phyloP scores from a whole-genome alignment of 805 yeast genomes.

The Candida corydali region DNA sequence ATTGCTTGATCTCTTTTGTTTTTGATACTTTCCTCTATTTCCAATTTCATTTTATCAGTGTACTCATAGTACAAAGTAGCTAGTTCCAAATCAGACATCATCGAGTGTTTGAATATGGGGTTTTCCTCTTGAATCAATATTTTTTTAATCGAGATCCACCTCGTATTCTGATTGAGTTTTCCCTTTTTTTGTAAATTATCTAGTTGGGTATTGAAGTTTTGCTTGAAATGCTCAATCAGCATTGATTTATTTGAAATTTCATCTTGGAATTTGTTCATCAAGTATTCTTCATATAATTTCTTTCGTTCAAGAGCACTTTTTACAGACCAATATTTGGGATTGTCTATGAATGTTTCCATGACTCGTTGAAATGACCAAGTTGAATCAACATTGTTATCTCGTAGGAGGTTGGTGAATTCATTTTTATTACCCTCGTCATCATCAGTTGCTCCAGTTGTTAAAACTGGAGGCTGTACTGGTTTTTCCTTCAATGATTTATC shows the following conservation, averaged over 20 bases:
- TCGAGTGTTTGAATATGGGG: constrained; percentile 59
- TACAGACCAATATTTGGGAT: constrained; percentile 66
- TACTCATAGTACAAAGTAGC: constrained; percentile 51
- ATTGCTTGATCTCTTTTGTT: constrained; percentile 45
- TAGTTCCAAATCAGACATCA: constrained; percentile 55
- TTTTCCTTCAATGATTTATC: constrained; percentile 19
- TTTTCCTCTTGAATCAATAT: constrained; percentile 52
- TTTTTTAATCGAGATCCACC: constrained; percentile 60
- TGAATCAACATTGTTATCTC: constrained; percentile 56
- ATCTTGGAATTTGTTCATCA: constrained; percentile 37
- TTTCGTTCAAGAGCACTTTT: constrained; percentile 59
- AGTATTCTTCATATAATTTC: constrained; percentile 59
- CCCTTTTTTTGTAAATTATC: constrained; percentile 25
- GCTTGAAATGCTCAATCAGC: constrained; percentile 52
- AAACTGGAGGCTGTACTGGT: constrained; percentile 20
- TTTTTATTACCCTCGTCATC: no score
- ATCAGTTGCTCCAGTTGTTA: constrained; percentile 19
- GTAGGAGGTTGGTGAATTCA: constrained; percentile 50
- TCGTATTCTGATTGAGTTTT: constrained; percentile 50
- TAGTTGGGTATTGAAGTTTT: constrained; percentile 49
- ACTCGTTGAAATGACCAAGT: constrained; percentile 73
- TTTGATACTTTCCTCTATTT: constrained; percentile 19
- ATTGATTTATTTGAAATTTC: constrained; percentile 51
- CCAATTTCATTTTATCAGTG: constrained; percentile 34
- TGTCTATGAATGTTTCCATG: constrained; percentile 51